phyloP scores from a whole-genome alignment of 176 grass and related monocot genomes.

The Aechmea fasciata region DNA sequence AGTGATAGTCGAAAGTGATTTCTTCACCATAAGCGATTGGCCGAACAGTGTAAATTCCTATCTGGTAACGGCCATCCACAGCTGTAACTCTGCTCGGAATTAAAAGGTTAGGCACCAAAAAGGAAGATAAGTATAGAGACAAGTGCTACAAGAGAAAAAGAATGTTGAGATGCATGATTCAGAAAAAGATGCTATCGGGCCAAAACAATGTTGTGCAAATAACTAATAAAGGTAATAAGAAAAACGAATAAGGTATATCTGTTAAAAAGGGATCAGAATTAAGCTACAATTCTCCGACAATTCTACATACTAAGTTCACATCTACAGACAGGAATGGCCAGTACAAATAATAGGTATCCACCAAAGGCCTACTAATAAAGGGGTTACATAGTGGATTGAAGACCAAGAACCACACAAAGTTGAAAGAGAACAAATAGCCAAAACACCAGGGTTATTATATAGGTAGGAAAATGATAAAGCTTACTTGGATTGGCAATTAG shows the following conservation, averaged over 20 bases:
- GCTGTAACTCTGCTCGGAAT: constrained; percentile 66
- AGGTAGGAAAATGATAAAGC: constrained; percentile 10
- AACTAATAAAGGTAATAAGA: not conserved
- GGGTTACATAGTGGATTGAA: too few relatives aligned
- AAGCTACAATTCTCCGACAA: not conserved
- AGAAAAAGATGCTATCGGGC: too few relatives aligned
- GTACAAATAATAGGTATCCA: not conserved
- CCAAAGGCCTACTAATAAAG: not conserved
- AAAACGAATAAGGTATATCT: not conserved
- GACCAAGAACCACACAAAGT: too few relatives aligned
- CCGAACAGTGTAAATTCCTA: constrained; percentile 89
- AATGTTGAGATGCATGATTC: constrained; percentile 2
- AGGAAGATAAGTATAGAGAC: not conserved
- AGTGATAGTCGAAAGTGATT: constrained; percentile 99
- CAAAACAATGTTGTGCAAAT: too few relatives aligned
- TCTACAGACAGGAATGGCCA: not conserved
- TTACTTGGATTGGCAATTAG: constrained; percentile 99
- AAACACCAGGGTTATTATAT: not conserved
- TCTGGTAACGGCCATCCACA: constrained; percentile 94
- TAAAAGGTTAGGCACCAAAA: not conserved
- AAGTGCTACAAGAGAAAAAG: not conserved
- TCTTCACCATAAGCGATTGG: constrained; percentile 95
- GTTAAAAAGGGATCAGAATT: not conserved
- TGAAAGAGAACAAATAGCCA: too few relatives aligned
- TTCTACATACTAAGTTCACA: not conserved